Conservation (phyloP, 495 filamentous ascomycete species). For the Aspergillus asperescens region DNA sequence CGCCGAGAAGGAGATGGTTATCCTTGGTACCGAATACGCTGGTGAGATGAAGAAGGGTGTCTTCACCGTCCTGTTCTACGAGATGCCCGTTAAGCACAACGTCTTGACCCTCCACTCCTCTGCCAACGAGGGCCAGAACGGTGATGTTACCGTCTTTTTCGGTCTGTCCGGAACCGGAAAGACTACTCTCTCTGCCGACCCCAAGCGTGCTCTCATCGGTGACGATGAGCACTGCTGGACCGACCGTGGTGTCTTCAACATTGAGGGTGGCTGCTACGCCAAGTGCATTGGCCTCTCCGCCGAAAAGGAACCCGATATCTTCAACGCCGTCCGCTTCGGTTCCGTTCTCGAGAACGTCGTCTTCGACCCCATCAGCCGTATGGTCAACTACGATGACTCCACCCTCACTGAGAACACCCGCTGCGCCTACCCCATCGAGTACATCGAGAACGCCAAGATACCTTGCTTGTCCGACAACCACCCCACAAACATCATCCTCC, state of each 20-base stretch:
- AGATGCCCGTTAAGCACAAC: conserved; percentile 99
- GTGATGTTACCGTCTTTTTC: conserved; percentile 98
- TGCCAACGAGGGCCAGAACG: conserved; percentile 80
- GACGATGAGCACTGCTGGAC: conserved; percentile 99
- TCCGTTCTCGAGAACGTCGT: conserved; percentile 98
- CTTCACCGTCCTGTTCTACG: conserved; percentile 99
- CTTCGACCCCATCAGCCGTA: conserved; percentile 83
- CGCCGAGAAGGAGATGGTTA: conserved; percentile 92
- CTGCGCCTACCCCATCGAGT: conserved; percentile 98
- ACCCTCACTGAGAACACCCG: conserved; percentile 98
- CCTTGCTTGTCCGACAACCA: conserved; percentile 83
- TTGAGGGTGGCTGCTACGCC: conserved; percentile 98
- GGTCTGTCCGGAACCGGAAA: conserved; percentile 98
- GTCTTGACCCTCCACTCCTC: conserved; percentile 95
- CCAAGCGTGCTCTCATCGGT: conserved; percentile 92
- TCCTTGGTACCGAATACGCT: conserved; percentile 97
- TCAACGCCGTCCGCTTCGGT: conserved; percentile 90
- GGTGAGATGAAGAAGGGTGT: conserved; percentile 99
- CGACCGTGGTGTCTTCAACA: conserved; percentile 96
- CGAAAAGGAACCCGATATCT: conserved; percentile 99
- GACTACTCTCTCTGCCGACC: conserved; percentile 95
- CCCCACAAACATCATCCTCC: conserved; percentile 94
- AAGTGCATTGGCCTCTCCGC: conserved; percentile 97
- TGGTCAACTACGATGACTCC: conserved; percentile 89
- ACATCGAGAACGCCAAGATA: conserved; percentile 97